These are phyloP conservation scores for Microbotryomycetes sp. DNA, from an alignment of 1,284 basidiomycete genomes.

Conservation along the genomic window DNA sequence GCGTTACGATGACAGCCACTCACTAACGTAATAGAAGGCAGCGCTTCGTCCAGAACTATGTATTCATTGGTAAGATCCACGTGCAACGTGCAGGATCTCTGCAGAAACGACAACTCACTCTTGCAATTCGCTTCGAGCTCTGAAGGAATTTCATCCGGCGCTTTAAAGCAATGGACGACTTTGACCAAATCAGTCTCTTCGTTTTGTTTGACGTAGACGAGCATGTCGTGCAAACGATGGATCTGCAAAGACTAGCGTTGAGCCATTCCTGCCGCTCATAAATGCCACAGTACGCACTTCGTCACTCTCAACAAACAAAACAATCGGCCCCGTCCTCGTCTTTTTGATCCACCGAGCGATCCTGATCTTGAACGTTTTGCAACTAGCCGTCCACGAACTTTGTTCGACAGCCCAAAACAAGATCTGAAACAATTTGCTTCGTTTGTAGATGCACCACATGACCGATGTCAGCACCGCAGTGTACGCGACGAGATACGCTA, in stretches of 20 bases:
- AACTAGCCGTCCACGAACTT: conserved; percentile 58
- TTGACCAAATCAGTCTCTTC: conserved; percentile 61
- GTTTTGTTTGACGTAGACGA: conserved; percentile 57
- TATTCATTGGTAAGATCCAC: too few relatives aligned
- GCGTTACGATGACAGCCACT: too few relatives aligned
- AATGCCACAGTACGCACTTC: conserved; percentile 47
- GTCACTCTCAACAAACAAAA: conserved; percentile 55
- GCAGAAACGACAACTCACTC: neutral
- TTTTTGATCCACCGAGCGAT: conserved; percentile 48
- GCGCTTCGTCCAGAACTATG: conserved; percentile 20
- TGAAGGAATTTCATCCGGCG: conserved; percentile 44
- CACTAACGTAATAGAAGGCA: conserved; percentile 15
- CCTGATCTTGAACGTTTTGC: conserved; percentile 44
- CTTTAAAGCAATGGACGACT: conserved; percentile 56
- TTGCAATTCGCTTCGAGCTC: conserved; percentile 40
- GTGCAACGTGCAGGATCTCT: too few relatives aligned
- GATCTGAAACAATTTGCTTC: conserved; percentile 50
- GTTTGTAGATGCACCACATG: conserved; percentile 47
- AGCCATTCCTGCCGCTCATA: too few relatives aligned
- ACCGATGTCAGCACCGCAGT: conserved; percentile 23
- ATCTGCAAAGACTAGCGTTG: conserved; percentile 51
- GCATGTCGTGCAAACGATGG: conserved; percentile 55
- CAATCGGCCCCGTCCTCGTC: conserved; percentile 52
- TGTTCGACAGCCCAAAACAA: conserved; percentile 48
- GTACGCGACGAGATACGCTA: conserved; percentile 50